Conservation (phyloP, 495 filamentous ascomycete species). For the Bathelium albidoporum region DNA sequence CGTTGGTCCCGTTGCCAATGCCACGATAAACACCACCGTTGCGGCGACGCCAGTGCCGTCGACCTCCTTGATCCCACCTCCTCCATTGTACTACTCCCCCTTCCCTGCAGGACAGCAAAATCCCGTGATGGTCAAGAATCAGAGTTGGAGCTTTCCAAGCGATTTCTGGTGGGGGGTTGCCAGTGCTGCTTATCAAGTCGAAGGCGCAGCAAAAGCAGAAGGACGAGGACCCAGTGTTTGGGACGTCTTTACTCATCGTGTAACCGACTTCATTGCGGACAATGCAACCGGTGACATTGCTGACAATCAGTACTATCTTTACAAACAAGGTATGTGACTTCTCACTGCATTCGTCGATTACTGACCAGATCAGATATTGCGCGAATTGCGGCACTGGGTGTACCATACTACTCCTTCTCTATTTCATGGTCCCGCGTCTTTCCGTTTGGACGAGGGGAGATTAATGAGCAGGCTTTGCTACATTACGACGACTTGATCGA, state of each 20-base stretch:
- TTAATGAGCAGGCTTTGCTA: conserved; percentile 21
- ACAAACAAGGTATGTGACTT: conserved; percentile 22
- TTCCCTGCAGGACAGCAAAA: conserved; percentile 18
- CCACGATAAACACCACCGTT: conserved; percentile 35
- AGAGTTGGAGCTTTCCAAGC: conserved; percentile 16
- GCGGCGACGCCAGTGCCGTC: conserved; percentile 37
- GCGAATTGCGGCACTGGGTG: conserved; percentile 27
- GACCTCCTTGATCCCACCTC: conserved; percentile 20
- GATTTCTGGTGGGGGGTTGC: conserved; percentile 28
- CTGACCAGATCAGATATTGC: conserved; percentile 20
- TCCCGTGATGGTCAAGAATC: conserved; percentile 9
- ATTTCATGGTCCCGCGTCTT: conserved; percentile 29
- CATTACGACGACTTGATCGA: conserved; percentile 28
- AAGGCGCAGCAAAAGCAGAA: conserved; percentile 25
- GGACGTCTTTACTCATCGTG: conserved; percentile 21
- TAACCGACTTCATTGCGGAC: conserved; percentile 15
- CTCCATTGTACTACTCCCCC: conserved; percentile 17
- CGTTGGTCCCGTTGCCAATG: conserved; percentile 31
- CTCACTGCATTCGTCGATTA: neutral
- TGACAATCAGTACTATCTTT: conserved; percentile 27
- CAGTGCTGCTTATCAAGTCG: conserved; percentile 26
- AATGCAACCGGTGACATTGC: conserved; percentile 22
- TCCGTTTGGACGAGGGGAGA: conserved; percentile 21
- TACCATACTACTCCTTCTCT: conserved; percentile 24
- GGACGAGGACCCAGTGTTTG: conserved; percentile 22